Base-by-base conservation (phyloP, 805 yeast species). In the Zygosaccharomyces gambellarensis region DNA sequence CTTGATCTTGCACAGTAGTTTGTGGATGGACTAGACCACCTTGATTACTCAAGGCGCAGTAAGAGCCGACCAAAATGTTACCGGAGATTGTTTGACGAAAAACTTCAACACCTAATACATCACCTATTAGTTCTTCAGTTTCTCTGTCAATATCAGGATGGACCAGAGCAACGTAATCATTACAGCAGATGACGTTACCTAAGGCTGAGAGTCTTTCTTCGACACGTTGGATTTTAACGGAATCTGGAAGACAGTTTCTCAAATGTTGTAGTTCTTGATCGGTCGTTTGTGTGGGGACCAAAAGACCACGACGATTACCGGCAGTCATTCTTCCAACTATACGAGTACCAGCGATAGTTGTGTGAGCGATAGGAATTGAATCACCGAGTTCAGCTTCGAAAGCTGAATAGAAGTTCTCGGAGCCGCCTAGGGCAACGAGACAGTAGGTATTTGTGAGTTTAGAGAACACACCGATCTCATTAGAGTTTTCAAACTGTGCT, bases 111-210 rank as follows among this genome's bases (percentile, higher is more conserved):
- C 99, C 99, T 51, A 94, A 78, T 12, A 90, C 97, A 71, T 94
- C 99, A 41, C 98, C 96, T 67, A 94, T 94, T 61, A 94, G 76
- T 75, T 94, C 99, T 74, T 94, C 99, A 46, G 99, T 94, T 73
- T 94, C 99, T 69, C 99, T 85, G 76, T 94, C 99, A 58, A 94
- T 89, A 74, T 94, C 99, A 45, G 99, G 99, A 71, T 94, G 99
- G 47, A 94, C 99, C 57, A 94, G 79, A 3, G 99, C 99, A 61
- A 95, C 99, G 68, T 94, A 94, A 71, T 94, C 99, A 71, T 94
- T 94, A 74, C 98, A 92, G 73, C 98, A 92, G 64, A 94, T 90
- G 55, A 94, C 99, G 62, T 94, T 94, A 62, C 99, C 99, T 58
- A 94, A 75, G 11, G 99, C 99, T 46, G 96, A 87, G 55, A 94